These are phyloP conservation scores for Apodospora peruviana DNA, from an alignment of 495 filamentous ascomycete genomes.

Conservation along the genomic window DNA sequence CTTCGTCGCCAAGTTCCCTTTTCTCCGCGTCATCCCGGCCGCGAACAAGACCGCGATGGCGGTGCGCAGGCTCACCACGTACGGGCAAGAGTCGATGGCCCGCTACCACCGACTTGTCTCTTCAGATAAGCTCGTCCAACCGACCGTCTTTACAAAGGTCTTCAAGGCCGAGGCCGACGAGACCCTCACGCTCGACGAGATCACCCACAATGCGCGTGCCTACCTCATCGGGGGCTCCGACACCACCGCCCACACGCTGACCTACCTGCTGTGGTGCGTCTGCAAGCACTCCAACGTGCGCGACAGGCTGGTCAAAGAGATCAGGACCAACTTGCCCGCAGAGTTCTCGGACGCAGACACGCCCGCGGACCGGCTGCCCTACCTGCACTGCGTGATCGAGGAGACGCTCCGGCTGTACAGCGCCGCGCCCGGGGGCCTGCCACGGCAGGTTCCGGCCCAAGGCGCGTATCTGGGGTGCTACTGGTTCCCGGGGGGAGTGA, in stretches of 20 bases:
- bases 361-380: constrained; percentile 34
- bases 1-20: constrained; percentile 5
- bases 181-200: constrained; percentile 31
- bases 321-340: constrained; percentile 25
- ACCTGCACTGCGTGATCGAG: constrained; percentile 45
- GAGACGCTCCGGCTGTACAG: constrained; percentile 55
- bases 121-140: constrained; percentile 30
- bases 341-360: constrained; percentile 29
- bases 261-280: constrained; percentile 36
- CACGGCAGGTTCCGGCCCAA: constrained; percentile 24
- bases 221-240: constrained; percentile 49
- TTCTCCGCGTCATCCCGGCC: neutral
- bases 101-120: constrained; percentile 38
- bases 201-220: constrained; percentile 31
- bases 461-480: constrained; percentile 22
- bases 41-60: neutral
- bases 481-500: constrained; percentile 20
- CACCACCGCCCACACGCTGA: constrained; percentile 43
- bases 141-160: constrained; percentile 44
- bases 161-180: constrained; percentile 34
- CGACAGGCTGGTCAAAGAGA: constrained; percentile 33
- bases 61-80: constrained; percentile 14
- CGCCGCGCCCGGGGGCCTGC: constrained; percentile 40
- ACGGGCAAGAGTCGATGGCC: constrained; percentile 33
- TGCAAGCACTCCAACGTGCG: constrained; percentile 24